Evolutionary conservation across 768 basidiomycete genomes (phyloP).

Genomic region (Boletus rufocinnamomeus): DNA sequence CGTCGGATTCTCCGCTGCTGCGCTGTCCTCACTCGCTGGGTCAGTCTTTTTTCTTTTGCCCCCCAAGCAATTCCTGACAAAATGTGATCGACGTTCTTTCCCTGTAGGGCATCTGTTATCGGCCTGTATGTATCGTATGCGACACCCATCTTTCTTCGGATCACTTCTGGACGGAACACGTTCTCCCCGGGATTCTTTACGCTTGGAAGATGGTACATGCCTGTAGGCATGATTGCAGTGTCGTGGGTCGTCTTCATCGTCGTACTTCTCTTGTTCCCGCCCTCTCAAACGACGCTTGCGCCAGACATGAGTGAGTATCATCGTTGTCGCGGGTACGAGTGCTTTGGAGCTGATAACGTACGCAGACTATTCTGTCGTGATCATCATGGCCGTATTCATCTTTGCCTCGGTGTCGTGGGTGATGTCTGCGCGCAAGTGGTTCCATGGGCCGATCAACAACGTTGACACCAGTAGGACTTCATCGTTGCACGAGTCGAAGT

Average conservation of each 20-base stretch:
- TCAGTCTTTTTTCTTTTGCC: conserved; percentile 29
- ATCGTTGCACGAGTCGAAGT: conserved; percentile 16
- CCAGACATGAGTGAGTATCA: conserved; percentile 56
- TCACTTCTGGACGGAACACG: conserved; percentile 64
- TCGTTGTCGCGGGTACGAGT: background rate
- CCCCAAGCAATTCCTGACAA: no score
- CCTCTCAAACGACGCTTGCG: conserved; percentile 41
- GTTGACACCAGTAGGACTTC: conserved; percentile 30
- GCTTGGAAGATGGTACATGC: conserved; percentile 61
- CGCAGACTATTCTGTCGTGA: conserved; percentile 68
- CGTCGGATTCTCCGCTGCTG: conserved; percentile 64
- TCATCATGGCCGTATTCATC: conserved; percentile 63
- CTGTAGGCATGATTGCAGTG: conserved; percentile 61
- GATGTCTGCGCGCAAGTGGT: conserved; percentile 69
- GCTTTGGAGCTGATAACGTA: conserved; percentile 1
- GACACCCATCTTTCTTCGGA: conserved; percentile 67
- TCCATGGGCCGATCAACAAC: conserved; percentile 63
- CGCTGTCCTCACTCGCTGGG: conserved; percentile 69
- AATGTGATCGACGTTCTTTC: background rate
- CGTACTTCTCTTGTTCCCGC: conserved; percentile 60
- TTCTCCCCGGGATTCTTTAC: conserved; percentile 61
- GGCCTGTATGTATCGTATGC: conserved; percentile 69
- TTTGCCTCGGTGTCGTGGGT: conserved; percentile 68
- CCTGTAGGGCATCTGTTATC: conserved; percentile 64
- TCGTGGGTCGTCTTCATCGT: conserved; percentile 67